Conservation (phyloP, 805 yeast species). For the Candida verbasci region DNA sequence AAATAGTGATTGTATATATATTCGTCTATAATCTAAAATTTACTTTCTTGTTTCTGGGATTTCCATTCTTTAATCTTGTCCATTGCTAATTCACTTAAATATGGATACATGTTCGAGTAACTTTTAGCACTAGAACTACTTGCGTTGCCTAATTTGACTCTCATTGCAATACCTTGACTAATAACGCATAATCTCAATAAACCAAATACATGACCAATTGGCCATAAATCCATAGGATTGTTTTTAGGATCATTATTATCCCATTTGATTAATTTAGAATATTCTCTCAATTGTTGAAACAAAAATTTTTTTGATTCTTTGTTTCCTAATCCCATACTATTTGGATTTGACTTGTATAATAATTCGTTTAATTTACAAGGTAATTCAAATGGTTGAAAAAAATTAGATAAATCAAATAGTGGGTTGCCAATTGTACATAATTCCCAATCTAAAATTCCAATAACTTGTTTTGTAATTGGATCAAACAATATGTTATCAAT, state of each 20-base stretch:
- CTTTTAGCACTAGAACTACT: constrained; percentile 47
- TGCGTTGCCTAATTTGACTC: constrained; percentile 49
- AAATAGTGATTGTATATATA: no score
- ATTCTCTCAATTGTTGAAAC: constrained; percentile 22
- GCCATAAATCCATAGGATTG: constrained; percentile 45
- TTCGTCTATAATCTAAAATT: not conserved
- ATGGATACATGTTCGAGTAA: constrained; percentile 31
- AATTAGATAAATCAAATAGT: constrained; percentile 55
- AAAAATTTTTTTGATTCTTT: constrained; percentile 18
- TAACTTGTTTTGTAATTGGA: constrained; percentile 44
- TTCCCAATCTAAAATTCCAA: constrained; percentile 65
- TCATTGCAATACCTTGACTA: constrained; percentile 58
- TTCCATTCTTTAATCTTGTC: constrained; percentile 12
- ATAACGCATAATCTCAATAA: constrained; percentile 52
- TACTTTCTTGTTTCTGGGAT: not conserved
- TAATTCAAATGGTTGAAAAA: constrained; percentile 50
- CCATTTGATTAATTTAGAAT: constrained; percentile 24
- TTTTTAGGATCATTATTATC: constrained; percentile 31
- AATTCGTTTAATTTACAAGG: constrained; percentile 34
- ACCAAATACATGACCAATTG: constrained; percentile 52
- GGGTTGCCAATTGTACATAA: constrained; percentile 64
- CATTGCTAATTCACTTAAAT: constrained; percentile 27
- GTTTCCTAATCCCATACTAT: constrained; percentile 30
- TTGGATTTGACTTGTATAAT: constrained; percentile 22
- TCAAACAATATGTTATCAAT: constrained; percentile 61